phyloP scores from a whole-genome alignment of 2,329 filamentous ascomycete genomes.

The Pyrenophora graminea region DNA sequence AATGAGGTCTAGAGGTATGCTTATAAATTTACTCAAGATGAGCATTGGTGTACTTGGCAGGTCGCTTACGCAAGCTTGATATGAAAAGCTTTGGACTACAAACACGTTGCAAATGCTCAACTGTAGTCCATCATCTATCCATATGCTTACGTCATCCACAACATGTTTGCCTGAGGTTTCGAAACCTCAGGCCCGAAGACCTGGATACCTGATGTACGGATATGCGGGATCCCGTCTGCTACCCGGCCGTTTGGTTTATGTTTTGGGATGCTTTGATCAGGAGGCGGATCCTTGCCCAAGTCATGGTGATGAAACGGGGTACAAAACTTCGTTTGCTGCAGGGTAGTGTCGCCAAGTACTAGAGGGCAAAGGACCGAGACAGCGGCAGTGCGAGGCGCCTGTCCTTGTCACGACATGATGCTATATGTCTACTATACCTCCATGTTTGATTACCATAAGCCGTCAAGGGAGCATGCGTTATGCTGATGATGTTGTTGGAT shows the following conservation, averaged over 20 bases:
- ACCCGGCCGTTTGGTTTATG: conserved; percentile 2
- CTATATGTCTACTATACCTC: background rate
- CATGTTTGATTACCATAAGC: background rate
- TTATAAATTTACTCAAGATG: no score
- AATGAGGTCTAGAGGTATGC: no score
- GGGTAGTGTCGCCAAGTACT: background rate
- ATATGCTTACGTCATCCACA: background rate
- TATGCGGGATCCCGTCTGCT: background rate
- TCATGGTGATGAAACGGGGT: conserved; percentile 11
- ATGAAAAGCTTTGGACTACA: no score
- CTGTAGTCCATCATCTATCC: no score
- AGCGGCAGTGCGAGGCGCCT: background rate
- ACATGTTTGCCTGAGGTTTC: conserved; percentile 21
- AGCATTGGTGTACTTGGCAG: no score
- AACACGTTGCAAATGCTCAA: no score
- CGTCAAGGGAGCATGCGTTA: background rate
- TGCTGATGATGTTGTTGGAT: background rate
- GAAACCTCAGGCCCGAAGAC: conserved; percentile 25
- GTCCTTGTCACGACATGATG: background rate
- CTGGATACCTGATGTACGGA: conserved; percentile 6
- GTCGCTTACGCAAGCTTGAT: no score
- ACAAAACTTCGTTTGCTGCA: conserved; percentile 10
- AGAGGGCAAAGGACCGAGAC: conserved; percentile 1
- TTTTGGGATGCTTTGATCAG: conserved; percentile 14
- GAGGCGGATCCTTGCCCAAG: conserved; percentile 3